Conservation (phyloP, 495 filamentous ascomycete genomes). For the Echria macrotheca region DNA sequence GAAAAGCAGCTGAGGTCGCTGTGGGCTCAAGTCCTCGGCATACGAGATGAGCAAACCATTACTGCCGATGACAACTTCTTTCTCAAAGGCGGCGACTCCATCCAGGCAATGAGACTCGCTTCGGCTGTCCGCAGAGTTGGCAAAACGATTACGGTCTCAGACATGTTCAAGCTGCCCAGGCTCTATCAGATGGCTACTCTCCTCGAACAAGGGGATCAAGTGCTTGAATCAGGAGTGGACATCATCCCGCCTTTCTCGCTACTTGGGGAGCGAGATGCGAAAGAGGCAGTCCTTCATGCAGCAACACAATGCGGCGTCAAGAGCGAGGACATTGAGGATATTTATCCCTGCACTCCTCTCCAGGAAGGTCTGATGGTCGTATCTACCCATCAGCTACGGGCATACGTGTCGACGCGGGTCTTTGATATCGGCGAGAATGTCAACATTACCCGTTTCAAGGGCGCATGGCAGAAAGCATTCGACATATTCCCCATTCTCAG, state of each 20-base stretch:
- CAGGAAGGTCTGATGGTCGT: not conserved
- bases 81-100: slow-evolving; percentile 48
- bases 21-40: slow-evolving; percentile 30
- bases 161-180: slow-evolving; percentile 39
- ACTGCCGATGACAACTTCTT: slow-evolving; percentile 48
- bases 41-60: slow-evolving; percentile 11
- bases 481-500: too few relatives aligned
- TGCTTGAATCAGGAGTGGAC: not conserved
- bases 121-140: too few relatives aligned
- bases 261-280: not conserved
- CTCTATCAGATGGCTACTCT: slow-evolving; percentile 33
- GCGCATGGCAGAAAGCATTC: too few relatives aligned
- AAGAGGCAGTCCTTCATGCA: not conserved
- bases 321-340: not conserved
- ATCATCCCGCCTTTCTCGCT: not conserved
- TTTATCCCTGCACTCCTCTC: not conserved
- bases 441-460: too few relatives aligned
- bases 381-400: not conserved
- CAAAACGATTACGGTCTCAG: slow-evolving; percentile 37
- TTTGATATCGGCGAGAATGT: too few relatives aligned
- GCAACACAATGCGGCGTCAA: not conserved
- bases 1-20: slow-evolving; percentile 19
- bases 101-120: slow-evolving; percentile 51
- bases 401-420: not conserved
- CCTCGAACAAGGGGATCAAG: not conserved